Evolutionary conservation across 441 rosid genomes (phyloP), one percentile per base, ranked within the genome.

Genomic region (Corymbia citriodora): DNA sequence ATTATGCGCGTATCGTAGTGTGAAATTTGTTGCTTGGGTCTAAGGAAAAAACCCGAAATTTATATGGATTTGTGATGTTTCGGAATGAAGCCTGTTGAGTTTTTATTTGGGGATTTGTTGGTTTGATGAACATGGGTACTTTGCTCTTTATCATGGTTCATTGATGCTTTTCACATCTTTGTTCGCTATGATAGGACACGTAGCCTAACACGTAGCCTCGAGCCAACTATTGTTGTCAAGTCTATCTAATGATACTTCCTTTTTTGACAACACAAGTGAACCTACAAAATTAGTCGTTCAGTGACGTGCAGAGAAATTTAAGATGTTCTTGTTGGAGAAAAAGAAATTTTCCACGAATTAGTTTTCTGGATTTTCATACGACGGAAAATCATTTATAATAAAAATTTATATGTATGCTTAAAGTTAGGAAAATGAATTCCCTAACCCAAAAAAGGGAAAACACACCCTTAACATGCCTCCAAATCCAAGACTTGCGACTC

Each of bases 241-340:
- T 2, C 7, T 68, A 63, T 40, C 45, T 40, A 40, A 40, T 48
- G 3, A 10, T 23, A 36, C 29, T 19, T 11, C 25, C 15, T 74
- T 27, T 40, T 19, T 74, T 40, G 3, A 21, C 29, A 27, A 1
- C 15, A 3, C 83, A 6, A 40, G 25, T 10, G 23, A 40, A 29
- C 1, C 49, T 10, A 6, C 1, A 1, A 14, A 72, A 4, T 10
- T 36, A 45, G 0, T 2, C 12, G 2, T 15, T 16, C 5, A 16
- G 68, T 6, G 31, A 61, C 12, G 31, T 31, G 12, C n/a, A 12
- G 15, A 27, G 68, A 14, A 63, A 29, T 7, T 29, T 14, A 29
- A 8, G 18, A 3, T 3, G 16, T 7, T 5, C 14, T n/a, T 18
- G 23, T 33, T 9, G 1, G 18, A 9, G 23, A 1, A 3, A 1